Base-by-base conservation (phyloP, 2,329 filamentous ascomycete genomes). In the Fusarium vanettenii region DNA sequence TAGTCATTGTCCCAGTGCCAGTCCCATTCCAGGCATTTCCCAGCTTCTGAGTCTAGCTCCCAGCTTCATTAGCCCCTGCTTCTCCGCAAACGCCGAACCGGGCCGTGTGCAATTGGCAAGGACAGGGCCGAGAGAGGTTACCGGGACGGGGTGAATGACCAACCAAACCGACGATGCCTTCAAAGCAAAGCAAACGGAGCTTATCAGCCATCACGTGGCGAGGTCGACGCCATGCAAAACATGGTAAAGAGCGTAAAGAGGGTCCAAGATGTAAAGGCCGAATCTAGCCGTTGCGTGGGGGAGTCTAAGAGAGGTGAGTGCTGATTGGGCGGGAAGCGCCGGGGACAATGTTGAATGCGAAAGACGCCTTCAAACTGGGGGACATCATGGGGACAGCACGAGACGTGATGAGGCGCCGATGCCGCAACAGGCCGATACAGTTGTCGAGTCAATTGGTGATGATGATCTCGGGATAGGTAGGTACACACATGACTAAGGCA, bases 131-230 rank as follows among this genome's bases (percentile, higher is more conserved):
- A 74, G 66, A 74, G 61, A 35, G 64, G 50, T 64, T 33, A 59
- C 66, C 60, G 60, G 55, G 66, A 66, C 66, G 56, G 57, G 33
- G 35, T 29, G 22, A 25, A 27, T 20, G 64, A 56, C 50, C 39
- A 45, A 62, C 50, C 25, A n/a, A 52, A 31, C 63, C 33, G 22
- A 65, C 33, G 45, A 66, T 74, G 70, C 25, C 64, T 67, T 45
- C 41, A 57, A 52, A 64, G 50, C 41, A 35, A 50, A 27, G 43
- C 22, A 20, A 50, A 70, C 60, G 74, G 76, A 76, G 74, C 76
- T 79, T 79, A 79, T 79, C 77, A 71, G 57, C 65, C 77, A 71
- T 79, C 77, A 79, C 77, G 77, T 79, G 77, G 68, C 60, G 55
- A 64, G 62, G 45, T 31, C 60, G 45, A 55, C 43, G 52, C 61